Evolutionary conservation across 2,329 filamentous ascomycete species (phyloP).

Genomic region (Elsinoe perseae): DNA sequence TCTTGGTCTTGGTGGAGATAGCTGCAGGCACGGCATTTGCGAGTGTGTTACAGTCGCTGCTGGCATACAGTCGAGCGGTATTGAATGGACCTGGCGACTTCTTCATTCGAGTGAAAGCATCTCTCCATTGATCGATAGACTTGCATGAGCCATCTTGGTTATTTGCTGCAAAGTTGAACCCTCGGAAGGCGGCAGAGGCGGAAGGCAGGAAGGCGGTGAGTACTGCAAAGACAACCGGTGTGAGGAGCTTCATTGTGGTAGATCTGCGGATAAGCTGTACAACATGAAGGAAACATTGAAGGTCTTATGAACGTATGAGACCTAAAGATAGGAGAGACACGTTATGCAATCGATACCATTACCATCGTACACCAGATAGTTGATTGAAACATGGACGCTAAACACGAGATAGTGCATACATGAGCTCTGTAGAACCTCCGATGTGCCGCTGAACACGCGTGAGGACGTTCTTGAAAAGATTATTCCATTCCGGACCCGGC

Average conservation of each 20-base stretch:
- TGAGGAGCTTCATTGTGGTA: slow-evolving; percentile 8
- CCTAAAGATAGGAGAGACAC: slow-evolving; percentile 14
- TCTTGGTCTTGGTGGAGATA: slow-evolving; percentile 50
- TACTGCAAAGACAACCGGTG: neutral
- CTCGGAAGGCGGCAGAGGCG: slow-evolving; percentile 34
- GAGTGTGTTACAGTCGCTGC: slow-evolving; percentile 47
- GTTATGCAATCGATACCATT: slow-evolving; percentile 13
- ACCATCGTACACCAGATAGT: neutral
- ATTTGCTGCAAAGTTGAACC: slow-evolving; percentile 38
- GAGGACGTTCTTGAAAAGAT: slow-evolving; percentile 13
- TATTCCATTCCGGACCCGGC: neutral
- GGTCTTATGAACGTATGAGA: neutral
- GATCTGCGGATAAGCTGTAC: neutral
- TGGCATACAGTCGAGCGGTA: slow-evolving; percentile 58
- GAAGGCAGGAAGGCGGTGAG: slow-evolving; percentile 29
- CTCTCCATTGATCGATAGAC: slow-evolving; percentile 30
- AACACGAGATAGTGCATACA: slow-evolving; percentile 4
- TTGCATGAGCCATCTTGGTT: slow-evolving; percentile 36
- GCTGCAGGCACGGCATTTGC: slow-evolving; percentile 49
- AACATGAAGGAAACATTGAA: neutral
- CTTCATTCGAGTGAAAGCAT: slow-evolving; percentile 27
- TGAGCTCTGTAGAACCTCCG: neutral
- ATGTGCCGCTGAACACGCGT: neutral
- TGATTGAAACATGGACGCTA: neutral
- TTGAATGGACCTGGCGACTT: slow-evolving; percentile 48